phyloP scores from a whole-genome alignment of 305 asterid genomes.

The Stenogyne calaminthoides region DNA sequence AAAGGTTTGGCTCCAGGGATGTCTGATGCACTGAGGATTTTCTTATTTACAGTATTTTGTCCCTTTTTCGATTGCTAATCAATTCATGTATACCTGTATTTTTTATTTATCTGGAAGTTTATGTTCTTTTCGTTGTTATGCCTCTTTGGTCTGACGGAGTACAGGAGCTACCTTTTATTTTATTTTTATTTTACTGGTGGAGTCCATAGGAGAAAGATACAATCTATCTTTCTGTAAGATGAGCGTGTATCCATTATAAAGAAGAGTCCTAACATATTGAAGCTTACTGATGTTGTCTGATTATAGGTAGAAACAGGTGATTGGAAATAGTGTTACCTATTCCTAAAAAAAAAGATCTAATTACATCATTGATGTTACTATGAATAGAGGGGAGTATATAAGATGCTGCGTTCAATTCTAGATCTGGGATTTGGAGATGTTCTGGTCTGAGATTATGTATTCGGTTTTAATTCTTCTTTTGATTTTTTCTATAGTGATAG shows the following conservation, averaged over 20 bases:
- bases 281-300: constrained; percentile 3
- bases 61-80: constrained; percentile 1
- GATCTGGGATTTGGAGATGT: constrained; percentile 20
- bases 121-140: constrained; percentile 9
- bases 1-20: constrained; percentile 51
- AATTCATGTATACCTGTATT: background rate
- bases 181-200: constrained; percentile 4
- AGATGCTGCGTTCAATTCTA: constrained; percentile 19
- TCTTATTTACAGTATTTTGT: constrained; percentile 8
- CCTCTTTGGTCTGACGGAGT: constrained; percentile 11
- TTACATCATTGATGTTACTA: constrained; percentile 6
- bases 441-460: constrained; percentile 14
- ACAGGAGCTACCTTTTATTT: background rate
- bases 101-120: background rate
- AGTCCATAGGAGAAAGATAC: constrained; percentile 3
- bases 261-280: constrained; percentile 3
- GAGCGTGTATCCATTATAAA: background rate
- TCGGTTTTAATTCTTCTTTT: constrained; percentile 20
- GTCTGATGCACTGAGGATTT: constrained; percentile 7
- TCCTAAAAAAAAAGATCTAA: constrained; percentile 4
- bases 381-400: background rate
- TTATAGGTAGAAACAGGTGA: constrained; percentile 7
- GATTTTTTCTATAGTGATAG: constrained; percentile 63
- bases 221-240: background rate
- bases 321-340: background rate